These are phyloP conservation scores for Achaetomiella virescens DNA, from an alignment of 495 filamentous ascomycete genomes.

Conservation along the genomic window DNA sequence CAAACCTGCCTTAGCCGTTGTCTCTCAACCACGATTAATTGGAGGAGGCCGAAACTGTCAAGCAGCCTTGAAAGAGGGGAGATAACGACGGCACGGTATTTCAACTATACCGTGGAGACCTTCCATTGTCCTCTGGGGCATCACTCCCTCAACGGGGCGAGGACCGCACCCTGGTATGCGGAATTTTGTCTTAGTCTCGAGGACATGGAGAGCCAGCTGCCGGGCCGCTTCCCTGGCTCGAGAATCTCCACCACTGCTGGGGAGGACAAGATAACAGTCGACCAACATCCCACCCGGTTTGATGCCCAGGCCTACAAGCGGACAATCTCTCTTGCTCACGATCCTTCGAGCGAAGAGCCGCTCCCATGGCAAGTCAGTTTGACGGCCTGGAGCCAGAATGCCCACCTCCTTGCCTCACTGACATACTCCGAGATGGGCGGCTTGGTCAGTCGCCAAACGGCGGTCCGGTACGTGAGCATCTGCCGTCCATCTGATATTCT, in stretches of 20 bases:
- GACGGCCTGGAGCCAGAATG: background rate
- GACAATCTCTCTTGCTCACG: background rate
- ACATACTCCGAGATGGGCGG: background rate
- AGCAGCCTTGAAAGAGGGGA: too few relatives aligned
- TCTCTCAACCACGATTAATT: too few relatives aligned
- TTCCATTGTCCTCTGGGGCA: background rate
- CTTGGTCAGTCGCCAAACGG: background rate
- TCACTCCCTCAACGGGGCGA: too few relatives aligned
- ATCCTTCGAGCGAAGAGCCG: too few relatives aligned
- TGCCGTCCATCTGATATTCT: background rate
- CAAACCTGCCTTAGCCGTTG: too few relatives aligned
- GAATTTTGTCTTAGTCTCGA: background rate
- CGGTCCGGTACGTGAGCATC: background rate
- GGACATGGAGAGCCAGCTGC: background rate
- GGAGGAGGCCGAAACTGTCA: too few relatives aligned
- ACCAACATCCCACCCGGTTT: background rate
- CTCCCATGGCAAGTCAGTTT: background rate
- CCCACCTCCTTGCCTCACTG: background rate
- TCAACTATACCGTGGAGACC: background rate
- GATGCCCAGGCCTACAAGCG: background rate
- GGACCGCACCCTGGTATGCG: background rate
- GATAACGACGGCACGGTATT: too few relatives aligned
- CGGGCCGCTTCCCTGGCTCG: background rate
- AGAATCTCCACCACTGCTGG: background rate
- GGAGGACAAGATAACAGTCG: background rate